Percentiles rank a stretch among this genome's conserved stretches.
Evolutionary conservation across 345 rosid genomes (phyloP).

Genomic region (Arabidopsis arenosa): DNA sequence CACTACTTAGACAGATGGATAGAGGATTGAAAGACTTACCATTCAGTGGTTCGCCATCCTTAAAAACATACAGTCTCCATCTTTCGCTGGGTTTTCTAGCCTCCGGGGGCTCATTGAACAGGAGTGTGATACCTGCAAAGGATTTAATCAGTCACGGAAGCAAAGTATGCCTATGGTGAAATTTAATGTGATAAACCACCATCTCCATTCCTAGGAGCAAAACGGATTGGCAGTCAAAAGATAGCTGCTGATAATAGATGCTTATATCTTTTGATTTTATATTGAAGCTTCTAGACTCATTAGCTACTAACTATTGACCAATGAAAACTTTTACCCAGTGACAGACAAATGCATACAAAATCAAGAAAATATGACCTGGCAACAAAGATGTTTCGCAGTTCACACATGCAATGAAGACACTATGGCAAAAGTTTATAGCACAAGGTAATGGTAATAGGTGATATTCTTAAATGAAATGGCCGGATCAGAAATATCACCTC

Average conservation of each 20-base stretch:
- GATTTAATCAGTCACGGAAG: conserved; percentile 17
- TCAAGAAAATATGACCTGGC: neutral
- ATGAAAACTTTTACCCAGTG: neutral
- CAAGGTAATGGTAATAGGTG: conserved; percentile 4
- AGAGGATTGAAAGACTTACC: conserved; percentile 51
- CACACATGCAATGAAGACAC: conserved; percentile 25
- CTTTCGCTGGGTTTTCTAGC: conserved; percentile 80
- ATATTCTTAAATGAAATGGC: conserved; percentile 17
- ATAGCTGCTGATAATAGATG: conserved; percentile 9
- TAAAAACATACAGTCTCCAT: conserved; percentile 95
- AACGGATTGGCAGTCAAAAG: neutral
- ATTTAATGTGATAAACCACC: neutral
- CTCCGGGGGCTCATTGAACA: conserved; percentile 93
- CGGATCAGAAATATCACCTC: conserved; percentile 55
- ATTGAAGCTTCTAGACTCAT: conserved; percentile 8
- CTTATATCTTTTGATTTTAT: too few species aligned
- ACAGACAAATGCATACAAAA: conserved; percentile 8
- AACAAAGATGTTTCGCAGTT: conserved; percentile 11
- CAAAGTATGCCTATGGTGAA: conserved; percentile 19
- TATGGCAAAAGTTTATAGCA: conserved; percentile 2
- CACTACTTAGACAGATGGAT: conserved; percentile 16
- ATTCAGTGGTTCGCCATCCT: conserved; percentile 81
- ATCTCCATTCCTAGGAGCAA: conserved; percentile 11
- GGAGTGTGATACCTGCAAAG: conserved; percentile 73
- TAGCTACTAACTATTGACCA: neutral